Conservation (phyloP, 176 grass and related monocot species). For the Hyparrhenia diplandra region DNA sequence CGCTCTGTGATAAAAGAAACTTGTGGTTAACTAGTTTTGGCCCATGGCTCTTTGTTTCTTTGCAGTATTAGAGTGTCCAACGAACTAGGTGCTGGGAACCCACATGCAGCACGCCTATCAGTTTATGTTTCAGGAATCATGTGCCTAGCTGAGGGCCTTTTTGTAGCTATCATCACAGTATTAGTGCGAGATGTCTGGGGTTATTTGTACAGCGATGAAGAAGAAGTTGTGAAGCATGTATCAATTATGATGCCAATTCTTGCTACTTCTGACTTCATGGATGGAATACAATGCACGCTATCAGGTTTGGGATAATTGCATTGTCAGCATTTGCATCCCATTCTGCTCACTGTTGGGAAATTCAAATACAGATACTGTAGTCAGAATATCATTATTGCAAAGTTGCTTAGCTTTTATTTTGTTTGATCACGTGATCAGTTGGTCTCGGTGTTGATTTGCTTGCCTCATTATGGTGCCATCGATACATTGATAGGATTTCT, state of each 20-base stretch:
- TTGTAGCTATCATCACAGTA: conserved; percentile 54
- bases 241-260: conserved; percentile 88
- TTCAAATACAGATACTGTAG: not conserved
- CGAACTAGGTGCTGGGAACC: conserved; percentile 71
- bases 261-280: conserved; percentile 83
- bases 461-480: not conserved
- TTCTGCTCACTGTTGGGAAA: not conserved
- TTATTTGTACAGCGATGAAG: conserved; percentile 74
- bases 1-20: not conserved
- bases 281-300: conserved; percentile 88
- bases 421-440: not conserved
- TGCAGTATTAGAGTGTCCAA: conserved; percentile 84
- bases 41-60: not conserved
- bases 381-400: not conserved
- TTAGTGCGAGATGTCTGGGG: conserved; percentile 62
- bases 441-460: not conserved
- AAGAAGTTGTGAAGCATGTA: conserved; percentile 61
- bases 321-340: not conserved
- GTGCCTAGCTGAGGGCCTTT: conserved; percentile 56
- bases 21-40: not conserved
- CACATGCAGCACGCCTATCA: conserved; percentile 47
- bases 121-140: conserved; percentile 58
- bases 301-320: conserved; percentile 51
- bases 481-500: no score
- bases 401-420: not conserved